Evolutionary conservation across 1,284 basidiomycete genomes (phyloP).

Genomic region (Ceratobasidium sp.): DNA sequence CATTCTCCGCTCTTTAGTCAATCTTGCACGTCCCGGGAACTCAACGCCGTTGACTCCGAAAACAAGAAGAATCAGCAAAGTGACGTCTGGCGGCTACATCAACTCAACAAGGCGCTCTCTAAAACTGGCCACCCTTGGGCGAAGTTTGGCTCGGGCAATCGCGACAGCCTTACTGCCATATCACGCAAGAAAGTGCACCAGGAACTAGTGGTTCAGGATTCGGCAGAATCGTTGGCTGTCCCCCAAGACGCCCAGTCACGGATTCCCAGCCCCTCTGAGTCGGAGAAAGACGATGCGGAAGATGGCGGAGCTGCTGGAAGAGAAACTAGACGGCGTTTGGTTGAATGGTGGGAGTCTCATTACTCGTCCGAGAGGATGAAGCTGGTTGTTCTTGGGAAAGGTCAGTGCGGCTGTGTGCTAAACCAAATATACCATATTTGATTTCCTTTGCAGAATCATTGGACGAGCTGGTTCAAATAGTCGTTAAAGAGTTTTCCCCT

Average conservation of each 20-base stretch:
- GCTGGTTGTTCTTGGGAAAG: conserved; percentile 89
- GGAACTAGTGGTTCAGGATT: conserved; percentile 5
- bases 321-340: conserved; percentile 89
- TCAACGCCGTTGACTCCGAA: conserved; percentile 98
- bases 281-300: conserved; percentile 47
- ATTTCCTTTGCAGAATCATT: conserved; percentile 69
- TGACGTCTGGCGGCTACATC: conserved; percentile 98
- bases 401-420: conserved; percentile 56
- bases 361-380: conserved; percentile 97
- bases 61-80: conserved; percentile 97
- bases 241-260: conserved; percentile 65
- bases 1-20: conserved; percentile 90
- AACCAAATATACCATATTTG: conserved; percentile 19
- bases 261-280: conserved; percentile 65
- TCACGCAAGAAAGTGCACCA: conserved; percentile 30
- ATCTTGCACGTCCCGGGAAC: conserved; percentile 92
- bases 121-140: conserved; percentile 85
- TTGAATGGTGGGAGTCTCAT: conserved; percentile 94
- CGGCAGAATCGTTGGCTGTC: conserved; percentile 7
- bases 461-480: conserved; percentile 77
- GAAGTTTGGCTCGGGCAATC: conserved; percentile 95
- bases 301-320: conserved; percentile 82
- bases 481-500: conserved; percentile 80
- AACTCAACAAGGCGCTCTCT: conserved; percentile 91
- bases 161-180: conserved; percentile 74